phyloP scores from a whole-genome alignment of 805 yeast genomes.

The Candida morakotiae region DNA sequence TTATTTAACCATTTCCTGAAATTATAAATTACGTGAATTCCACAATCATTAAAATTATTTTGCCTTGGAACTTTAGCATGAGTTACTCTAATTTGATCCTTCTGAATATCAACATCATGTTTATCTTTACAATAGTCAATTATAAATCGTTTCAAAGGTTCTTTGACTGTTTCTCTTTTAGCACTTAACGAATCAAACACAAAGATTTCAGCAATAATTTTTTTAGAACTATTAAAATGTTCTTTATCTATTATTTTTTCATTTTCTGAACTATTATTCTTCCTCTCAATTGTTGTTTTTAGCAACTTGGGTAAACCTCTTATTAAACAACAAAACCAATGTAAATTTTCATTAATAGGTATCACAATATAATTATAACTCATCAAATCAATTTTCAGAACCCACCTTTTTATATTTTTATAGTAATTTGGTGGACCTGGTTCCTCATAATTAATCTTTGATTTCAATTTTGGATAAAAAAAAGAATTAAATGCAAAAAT shows the following conservation, averaged over 20 bases:
- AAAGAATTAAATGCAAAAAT: constrained; percentile 66
- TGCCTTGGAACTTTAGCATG: constrained; percentile 73
- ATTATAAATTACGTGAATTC: constrained; percentile 83
- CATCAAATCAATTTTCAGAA: constrained; percentile 58
- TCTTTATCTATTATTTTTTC: neutral
- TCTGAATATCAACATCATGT: constrained; percentile 43
- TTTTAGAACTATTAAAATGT: neutral
- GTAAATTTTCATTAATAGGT: constrained; percentile 77
- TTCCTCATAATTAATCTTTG: constrained; percentile 11
- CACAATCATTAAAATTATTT: constrained; percentile 89
- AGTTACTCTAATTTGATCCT: constrained; percentile 43
- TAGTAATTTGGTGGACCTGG: constrained; percentile 37
- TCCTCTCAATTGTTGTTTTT: constrained; percentile 7
- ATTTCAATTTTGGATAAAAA: constrained; percentile 61
- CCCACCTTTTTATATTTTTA: constrained; percentile 72
- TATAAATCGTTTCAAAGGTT: constrained; percentile 56
- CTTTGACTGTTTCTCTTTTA: constrained; percentile 47
- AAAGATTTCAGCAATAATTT: constrained; percentile 37
- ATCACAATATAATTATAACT: constrained; percentile 59
- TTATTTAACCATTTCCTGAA: constrained; percentile 53
- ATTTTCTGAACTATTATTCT: constrained; percentile 1
- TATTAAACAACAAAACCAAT: constrained; percentile 85
- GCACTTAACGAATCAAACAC: constrained; percentile 76
- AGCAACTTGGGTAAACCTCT: constrained; percentile 44
- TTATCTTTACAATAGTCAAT: constrained; percentile 68